Conservation (phyloP, 2,329 filamentous ascomycete species). For the Monosporascus sp. region DNA sequence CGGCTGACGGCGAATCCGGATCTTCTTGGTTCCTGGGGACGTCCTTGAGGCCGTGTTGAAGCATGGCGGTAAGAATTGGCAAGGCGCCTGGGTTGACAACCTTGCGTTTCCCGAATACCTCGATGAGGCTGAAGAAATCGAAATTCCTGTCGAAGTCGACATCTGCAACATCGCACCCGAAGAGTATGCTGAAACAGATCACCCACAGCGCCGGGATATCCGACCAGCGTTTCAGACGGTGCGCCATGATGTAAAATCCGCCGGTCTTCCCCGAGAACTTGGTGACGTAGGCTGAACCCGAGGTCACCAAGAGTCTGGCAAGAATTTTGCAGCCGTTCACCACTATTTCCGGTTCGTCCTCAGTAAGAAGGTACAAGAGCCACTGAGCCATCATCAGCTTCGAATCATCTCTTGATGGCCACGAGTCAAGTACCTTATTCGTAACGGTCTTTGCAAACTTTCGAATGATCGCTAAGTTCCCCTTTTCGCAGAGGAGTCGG, state of each 20-base stretch:
- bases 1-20: constrained; percentile 44
- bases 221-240: constrained; percentile 83
- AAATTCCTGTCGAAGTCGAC: constrained; percentile 70
- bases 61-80: constrained; percentile 76
- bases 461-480: constrained; percentile 62
- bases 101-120: constrained; percentile 63
- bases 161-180: constrained; percentile 73
- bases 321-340: constrained; percentile 77
- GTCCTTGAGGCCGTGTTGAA: constrained; percentile 76
- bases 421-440: constrained; percentile 64
- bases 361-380: constrained; percentile 85
- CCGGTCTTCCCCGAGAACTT: constrained; percentile 82
- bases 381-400: constrained; percentile 52
- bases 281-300: constrained; percentile 73
- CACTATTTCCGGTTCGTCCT: constrained; percentile 78
- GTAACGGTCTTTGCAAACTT: constrained; percentile 94
- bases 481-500: constrained; percentile 68
- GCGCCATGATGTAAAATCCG: constrained; percentile 80
- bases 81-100: constrained; percentile 74
- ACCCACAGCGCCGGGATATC: constrained; percentile 79
- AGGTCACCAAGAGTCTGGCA: constrained; percentile 73
- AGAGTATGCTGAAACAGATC: constrained; percentile 81
- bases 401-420: constrained; percentile 16
- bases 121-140: constrained; percentile 66
- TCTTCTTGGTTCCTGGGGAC: constrained; percentile 58